Base-by-base conservation (phyloP, 129 eudicot species). In the Sambucus nigra region DNA sequence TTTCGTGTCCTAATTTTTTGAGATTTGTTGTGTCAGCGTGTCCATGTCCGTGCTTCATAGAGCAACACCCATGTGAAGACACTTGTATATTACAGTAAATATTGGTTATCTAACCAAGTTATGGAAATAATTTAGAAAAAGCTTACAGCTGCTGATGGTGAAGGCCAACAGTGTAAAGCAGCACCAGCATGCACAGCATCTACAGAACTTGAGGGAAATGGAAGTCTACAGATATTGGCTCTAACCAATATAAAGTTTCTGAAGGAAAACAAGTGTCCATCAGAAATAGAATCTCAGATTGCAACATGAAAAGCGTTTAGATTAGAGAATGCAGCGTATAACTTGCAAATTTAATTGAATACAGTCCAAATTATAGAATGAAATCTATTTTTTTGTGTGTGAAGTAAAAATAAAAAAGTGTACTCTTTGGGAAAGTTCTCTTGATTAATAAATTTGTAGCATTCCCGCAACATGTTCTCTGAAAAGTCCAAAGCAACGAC, bases 151-250 rank as follows among this genome's bases (percentile, higher is more conserved):
- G 86, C 64, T 29, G 95, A 91, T 45, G 98, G 95, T 51, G 94
- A 82, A 47, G 95, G 94, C 99, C 99, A 91, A 68, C 99, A 91
- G 59, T 91, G 99, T 53, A 91, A 77, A 67, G 99, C 99, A 53
- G 95, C 99, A 63, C 95, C 99, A 63, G 99, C 99, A 67, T 91
- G 99, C 51, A 91, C 84, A 54, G 87, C 99, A 70, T 91, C 99
- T 8, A 91, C 35, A 48, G 89, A 71, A 42, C 87, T 68, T 38
- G 95, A 79, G 57, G 80, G 67, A 69, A 91, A 86, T 15, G 99
- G 99, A 44, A 91, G 94, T 53, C 95, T 79, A 47, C 91, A 78
- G 65, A 91, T 86, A 77, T 86, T 95, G 49, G 99, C 99, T 77
- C 98, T 76, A 49, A 91, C 95, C 72, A 91, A 66, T 25, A 72